A percentile compares a stretch with the other conserved stretches of the same genome.
Evolutionary conservation across 352 stramenopile genomes (phyloP).

Genomic region (Phytophthora citricola): DNA sequence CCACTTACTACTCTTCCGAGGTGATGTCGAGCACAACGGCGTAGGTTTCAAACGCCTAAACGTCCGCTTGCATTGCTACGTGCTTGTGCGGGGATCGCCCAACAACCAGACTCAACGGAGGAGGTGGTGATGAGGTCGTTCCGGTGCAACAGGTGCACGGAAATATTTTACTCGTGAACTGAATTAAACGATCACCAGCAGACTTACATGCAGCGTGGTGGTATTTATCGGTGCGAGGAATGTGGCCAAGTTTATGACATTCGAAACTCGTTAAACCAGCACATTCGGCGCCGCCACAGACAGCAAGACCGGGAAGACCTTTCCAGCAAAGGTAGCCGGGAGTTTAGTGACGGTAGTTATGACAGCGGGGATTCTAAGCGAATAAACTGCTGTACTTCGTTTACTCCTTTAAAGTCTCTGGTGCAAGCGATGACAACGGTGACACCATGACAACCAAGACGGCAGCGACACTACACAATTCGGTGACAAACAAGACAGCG

Average conservation of each 20-base stretch:
- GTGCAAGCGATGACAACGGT: neutral
- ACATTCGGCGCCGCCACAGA: neutral
- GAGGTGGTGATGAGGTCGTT: neutral
- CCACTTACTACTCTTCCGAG: constrained; percentile 7
- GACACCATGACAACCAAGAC: no score
- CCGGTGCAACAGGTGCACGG: neutral
- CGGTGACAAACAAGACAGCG: neutral
- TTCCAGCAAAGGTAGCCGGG: neutral
- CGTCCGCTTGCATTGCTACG: constrained; percentile 4
- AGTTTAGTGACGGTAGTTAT: neutral
- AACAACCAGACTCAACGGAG: neutral
- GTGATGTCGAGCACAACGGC: constrained; percentile 3
- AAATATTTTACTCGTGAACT: constrained; percentile 1
- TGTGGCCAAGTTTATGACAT: constrained; percentile 1
- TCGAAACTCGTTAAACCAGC: constrained; percentile 9
- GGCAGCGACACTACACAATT: neutral
- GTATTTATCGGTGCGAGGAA: neutral
- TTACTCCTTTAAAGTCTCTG: neutral
- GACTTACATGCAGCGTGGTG: neutral
- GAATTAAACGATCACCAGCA: neutral
- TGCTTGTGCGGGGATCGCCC: neutral
- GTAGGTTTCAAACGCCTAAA: neutral
- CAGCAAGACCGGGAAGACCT: neutral
- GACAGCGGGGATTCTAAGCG: neutral
- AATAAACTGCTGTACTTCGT: neutral